Evolutionary conservation across 2,329 filamentous ascomycete species (phyloP).

Genomic region (Albophoma yamanashiensis): DNA sequence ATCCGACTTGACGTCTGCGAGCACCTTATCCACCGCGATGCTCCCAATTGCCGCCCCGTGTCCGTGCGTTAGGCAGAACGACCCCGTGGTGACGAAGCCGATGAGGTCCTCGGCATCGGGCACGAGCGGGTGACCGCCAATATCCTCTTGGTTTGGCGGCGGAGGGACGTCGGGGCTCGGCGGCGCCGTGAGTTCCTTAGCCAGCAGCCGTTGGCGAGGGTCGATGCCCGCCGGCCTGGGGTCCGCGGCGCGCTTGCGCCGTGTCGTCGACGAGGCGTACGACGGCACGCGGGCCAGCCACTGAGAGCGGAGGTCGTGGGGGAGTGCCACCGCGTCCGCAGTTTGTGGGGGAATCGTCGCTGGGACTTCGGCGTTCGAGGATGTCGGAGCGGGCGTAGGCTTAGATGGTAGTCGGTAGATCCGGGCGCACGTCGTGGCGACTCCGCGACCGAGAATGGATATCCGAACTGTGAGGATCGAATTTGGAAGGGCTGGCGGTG

Average conservation of each 20-base stretch:
- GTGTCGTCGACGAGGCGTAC: background rate
- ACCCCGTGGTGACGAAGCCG: constrained; percentile 82
- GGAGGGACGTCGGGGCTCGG: constrained; percentile 20
- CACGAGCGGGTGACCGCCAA: constrained; percentile 54
- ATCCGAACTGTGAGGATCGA: constrained; percentile 53
- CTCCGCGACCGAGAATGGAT: constrained; percentile 57
- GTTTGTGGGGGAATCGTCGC: constrained; percentile 26
- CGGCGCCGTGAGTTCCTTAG: constrained; percentile 34
- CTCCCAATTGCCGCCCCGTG: constrained; percentile 66
- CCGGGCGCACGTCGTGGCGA: constrained; percentile 60
- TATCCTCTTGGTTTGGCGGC: constrained; percentile 22
- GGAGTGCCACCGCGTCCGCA: constrained; percentile 17
- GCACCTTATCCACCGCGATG: constrained; percentile 49
- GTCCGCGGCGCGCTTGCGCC: constrained; percentile 2
- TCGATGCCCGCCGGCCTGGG: constrained; percentile 17
- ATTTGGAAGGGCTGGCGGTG: constrained; percentile 19
- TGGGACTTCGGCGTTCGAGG: constrained; percentile 32
- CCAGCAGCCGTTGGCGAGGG: constrained; percentile 32
- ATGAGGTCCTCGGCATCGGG: constrained; percentile 68
- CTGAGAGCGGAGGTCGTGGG: constrained; percentile 45
- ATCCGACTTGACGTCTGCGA: constrained; percentile 21
- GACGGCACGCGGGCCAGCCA: constrained; percentile 55
- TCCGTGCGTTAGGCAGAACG: constrained; percentile 70
- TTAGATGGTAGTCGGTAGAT: constrained; percentile 68
- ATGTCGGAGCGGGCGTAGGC: constrained; percentile 9